Conservation (phyloP, 176 grass and related monocot species). For the Carex myosuroides region DNA sequence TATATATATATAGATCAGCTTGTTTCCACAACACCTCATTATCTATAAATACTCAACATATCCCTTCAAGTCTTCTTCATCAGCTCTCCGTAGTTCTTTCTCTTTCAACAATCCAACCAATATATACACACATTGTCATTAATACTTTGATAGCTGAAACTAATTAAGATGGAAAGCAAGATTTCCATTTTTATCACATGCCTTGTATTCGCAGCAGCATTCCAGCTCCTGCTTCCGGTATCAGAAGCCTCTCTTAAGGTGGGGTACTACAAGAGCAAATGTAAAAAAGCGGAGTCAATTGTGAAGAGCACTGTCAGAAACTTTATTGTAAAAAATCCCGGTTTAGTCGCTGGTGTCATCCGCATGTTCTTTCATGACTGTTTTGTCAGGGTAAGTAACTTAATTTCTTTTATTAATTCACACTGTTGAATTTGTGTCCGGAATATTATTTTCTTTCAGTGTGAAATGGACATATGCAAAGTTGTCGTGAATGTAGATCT, state of each 20-base stretch:
- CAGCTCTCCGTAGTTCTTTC: neutral
- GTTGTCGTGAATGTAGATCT: neutral
- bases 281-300: conserved; percentile 1
- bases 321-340: neutral
- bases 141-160: neutral
- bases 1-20: too few species aligned
- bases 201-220: conserved; percentile 3
- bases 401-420: neutral
- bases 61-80: neutral
- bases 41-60: neutral
- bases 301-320: conserved; percentile 5
- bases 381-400: conserved; percentile 25
- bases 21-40: neutral
- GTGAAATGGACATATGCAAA: neutral
- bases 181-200: conserved; percentile 7
- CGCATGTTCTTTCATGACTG: conserved; percentile 31
- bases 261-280: neutral
- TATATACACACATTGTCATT: neutral
- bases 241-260: neutral
- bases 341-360: conserved; percentile 20
- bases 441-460: neutral
- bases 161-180: neutral
- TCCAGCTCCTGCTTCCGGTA: conserved; percentile 3
- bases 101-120: neutral
- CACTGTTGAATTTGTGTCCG: neutral